Percentiles rank a stretch among this genome's conserved stretches.
phyloP scores from a whole-genome alignment of 306 rosid species.

The Corylus heterophylla region DNA sequence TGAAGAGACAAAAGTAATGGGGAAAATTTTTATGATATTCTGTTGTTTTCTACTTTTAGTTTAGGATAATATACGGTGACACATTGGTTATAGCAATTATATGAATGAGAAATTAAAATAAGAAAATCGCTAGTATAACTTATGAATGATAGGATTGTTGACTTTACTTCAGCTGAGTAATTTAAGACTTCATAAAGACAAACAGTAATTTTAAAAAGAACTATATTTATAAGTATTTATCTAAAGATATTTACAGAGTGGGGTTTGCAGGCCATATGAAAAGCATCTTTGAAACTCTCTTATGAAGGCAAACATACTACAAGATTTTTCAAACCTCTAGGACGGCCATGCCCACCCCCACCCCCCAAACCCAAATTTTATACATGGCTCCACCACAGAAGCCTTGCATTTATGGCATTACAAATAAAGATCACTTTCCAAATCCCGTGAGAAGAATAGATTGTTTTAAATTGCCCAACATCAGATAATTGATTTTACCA shows the following conservation, averaged over 20 bases:
- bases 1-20: not conserved
- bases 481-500: conserved; percentile 29
- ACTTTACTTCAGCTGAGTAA: not conserved
- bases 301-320: no score
- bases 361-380: not conserved
- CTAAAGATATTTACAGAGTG: not conserved
- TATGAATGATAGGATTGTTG: not conserved
- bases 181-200: not conserved
- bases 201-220: no score
- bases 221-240: no score
- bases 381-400: not conserved
- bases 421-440: not conserved
- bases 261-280: not conserved
- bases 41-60: not conserved
- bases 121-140: not conserved
- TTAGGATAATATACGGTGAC: not conserved
- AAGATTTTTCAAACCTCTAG: not conserved
- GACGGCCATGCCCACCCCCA: not conserved
- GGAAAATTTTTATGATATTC: not conserved
- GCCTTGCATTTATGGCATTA: not conserved
- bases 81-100: not conserved
- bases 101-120: not conserved
- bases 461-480: conserved; percentile 17
- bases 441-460: not conserved
- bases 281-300: not conserved